Evolutionary conservation across 805 yeast species (phyloP).

Genomic region (Ogataea trehalophila): DNA sequence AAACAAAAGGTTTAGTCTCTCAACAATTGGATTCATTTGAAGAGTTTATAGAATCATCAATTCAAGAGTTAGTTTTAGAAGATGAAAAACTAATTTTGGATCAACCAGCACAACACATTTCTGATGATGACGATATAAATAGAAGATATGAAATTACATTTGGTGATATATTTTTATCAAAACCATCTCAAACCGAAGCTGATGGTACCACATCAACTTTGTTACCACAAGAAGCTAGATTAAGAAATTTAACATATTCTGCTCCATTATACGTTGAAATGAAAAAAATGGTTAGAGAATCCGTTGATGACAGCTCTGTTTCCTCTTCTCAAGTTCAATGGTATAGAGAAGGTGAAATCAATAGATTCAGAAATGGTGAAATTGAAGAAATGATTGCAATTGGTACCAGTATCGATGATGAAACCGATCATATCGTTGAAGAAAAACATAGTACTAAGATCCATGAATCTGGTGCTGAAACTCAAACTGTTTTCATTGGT

Average conservation of each 20-base stretch:
- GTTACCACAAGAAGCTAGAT: conserved; percentile 97
- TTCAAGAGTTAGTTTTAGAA: conserved; percentile 95
- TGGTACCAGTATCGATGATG: conserved; percentile 44
- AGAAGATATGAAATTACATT: conserved; percentile 95
- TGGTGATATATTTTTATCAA: conserved; percentile 93
- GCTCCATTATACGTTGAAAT: conserved; percentile 95
- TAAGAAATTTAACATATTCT: conserved; percentile 92
- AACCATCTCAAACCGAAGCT: conserved; percentile 98
- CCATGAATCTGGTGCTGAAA: conserved; percentile 31
- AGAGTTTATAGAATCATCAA: conserved; percentile 93
- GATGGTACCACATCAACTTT: conserved; percentile 99
- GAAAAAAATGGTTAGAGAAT: conserved; percentile 81
- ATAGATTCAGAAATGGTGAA: conserved; percentile 29
- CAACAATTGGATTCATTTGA: conserved; percentile 98
- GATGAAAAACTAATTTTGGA: conserved; percentile 91
- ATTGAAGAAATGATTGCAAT: conserved; percentile 26
- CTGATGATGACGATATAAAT: conserved; percentile 83
- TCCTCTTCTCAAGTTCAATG: conserved; percentile 55
- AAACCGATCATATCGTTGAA: conserved; percentile 60
- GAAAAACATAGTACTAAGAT: conserved; percentile 30
- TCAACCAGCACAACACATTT: conserved; percentile 96
- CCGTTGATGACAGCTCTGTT: conserved; percentile 62
- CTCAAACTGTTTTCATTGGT: conserved; percentile 67
- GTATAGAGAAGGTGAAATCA: conserved; percentile 49
- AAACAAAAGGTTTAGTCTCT: conserved; percentile 93